Evolutionary conservation across 2,329 filamentous ascomycete species (phyloP).

Genomic region (Colletotrichum shisoi): DNA sequence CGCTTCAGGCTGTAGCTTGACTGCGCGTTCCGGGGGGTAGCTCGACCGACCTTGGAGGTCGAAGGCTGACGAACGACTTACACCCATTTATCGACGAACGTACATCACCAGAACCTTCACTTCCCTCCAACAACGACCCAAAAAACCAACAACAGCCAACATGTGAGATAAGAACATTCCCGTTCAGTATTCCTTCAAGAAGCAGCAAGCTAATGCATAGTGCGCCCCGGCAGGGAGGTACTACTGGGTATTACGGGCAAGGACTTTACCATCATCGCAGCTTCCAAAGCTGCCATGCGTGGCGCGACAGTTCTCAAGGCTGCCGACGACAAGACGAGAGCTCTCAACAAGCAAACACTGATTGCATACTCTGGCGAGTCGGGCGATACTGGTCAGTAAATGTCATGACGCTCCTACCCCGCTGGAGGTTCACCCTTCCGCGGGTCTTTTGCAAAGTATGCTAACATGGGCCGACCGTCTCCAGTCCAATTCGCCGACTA

Average conservation of each 20-base stretch:
- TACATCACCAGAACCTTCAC: constrained; percentile 32
- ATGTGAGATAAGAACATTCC: constrained; percentile 43
- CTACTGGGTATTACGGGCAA: constrained; percentile 97
- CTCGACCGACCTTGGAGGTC: constrained; percentile 29
- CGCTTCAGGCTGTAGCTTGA: constrained; percentile 54
- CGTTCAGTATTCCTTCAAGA: constrained; percentile 14
- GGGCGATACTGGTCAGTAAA: constrained; percentile 81
- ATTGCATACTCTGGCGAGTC: constrained; percentile 97
- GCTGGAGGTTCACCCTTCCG: constrained; percentile 4
- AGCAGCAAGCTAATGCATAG: constrained; percentile 37
- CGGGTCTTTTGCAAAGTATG: neutral
- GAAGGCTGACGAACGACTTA: constrained; percentile 37
- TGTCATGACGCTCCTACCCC: constrained; percentile 14
- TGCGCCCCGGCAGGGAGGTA: constrained; percentile 76
- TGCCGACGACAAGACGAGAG: constrained; percentile 93
- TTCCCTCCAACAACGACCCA: constrained; percentile 15
- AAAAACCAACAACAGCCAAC: constrained; percentile 39
- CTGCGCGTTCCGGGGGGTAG: constrained; percentile 48
- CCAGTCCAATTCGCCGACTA: constrained; percentile 98
- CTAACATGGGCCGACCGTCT: constrained; percentile 38
- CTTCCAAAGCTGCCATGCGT: constrained; percentile 98
- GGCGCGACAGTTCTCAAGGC: constrained; percentile 95
- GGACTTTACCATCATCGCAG: constrained; percentile 97
- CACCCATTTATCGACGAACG: constrained; percentile 19
- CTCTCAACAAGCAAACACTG: constrained; percentile 90